Conservation (phyloP, 495 filamentous ascomycete genomes). For the Neurospora sp. region DNA sequence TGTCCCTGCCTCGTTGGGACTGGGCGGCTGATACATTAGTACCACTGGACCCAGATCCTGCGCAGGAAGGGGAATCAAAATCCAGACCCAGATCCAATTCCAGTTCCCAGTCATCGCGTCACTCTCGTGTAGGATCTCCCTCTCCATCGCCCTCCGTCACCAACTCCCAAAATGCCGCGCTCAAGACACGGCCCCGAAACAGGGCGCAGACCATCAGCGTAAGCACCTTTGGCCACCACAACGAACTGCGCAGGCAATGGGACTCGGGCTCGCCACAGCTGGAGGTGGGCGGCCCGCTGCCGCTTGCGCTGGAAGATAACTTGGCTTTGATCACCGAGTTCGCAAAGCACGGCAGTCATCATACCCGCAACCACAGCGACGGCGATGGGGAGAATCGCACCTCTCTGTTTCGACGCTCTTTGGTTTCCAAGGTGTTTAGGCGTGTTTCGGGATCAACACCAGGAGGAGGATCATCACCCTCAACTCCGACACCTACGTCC, state of each 20-base stretch:
- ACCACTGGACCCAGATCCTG: neutral
- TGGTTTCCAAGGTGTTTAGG: slow-evolving; percentile 8
- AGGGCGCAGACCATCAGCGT: neutral
- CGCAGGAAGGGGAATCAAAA: neutral
- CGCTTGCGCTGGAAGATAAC: neutral
- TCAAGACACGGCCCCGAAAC: neutral
- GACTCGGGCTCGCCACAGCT: neutral
- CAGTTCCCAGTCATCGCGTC: neutral
- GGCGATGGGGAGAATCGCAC: neutral
- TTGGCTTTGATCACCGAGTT: neutral
- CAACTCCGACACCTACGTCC: neutral
- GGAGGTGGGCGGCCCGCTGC: neutral
- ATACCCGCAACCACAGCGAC: neutral
- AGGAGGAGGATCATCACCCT: neutral
- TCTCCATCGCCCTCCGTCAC: neutral
- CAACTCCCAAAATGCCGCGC: neutral
- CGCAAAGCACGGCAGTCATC: neutral
- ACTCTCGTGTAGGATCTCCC: neutral
- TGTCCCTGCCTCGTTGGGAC: neutral
- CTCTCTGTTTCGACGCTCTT: slow-evolving; percentile 3
- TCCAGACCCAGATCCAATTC: neutral
- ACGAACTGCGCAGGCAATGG: neutral
- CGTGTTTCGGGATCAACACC: neutral
- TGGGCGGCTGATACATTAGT: neutral
- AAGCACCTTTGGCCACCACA: neutral